Conservation (phyloP, 2,329 filamentous ascomycete species). For the Dothideomycetes sp. region DNA sequence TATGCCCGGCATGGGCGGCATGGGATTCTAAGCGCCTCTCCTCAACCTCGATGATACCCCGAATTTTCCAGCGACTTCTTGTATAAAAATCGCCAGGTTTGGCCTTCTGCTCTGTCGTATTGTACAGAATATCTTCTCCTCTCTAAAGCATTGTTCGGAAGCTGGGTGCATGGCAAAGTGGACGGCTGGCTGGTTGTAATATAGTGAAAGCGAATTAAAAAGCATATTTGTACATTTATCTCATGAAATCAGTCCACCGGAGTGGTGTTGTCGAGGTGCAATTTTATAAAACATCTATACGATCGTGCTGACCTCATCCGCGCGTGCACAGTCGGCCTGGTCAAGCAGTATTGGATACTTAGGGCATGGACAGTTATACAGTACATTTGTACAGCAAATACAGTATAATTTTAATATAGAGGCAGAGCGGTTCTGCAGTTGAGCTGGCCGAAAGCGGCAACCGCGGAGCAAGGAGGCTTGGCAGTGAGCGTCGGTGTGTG, state of each 20-base stretch:
- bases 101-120: slow-evolving; percentile 7
- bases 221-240: neutral
- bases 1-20: slow-evolving; percentile 54
- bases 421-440: too few relatives aligned
- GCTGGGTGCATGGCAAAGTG: neutral
- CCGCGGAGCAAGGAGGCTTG: too few relatives aligned
- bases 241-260: neutral
- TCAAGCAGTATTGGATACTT: too few relatives aligned
- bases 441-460: too few relatives aligned
- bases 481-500: too few relatives aligned
- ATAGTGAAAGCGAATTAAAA: neutral
- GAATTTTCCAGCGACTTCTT: slow-evolving; percentile 5
- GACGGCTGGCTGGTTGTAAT: neutral
- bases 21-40: slow-evolving; percentile 45
- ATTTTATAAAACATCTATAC: too few relatives aligned
- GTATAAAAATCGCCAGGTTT: slow-evolving; percentile 8
- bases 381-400: too few relatives aligned
- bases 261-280: too few relatives aligned
- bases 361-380: too few relatives aligned
- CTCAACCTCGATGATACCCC: slow-evolving; percentile 9
- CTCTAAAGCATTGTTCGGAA: neutral
- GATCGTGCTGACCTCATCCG: too few relatives aligned
- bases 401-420: too few relatives aligned
- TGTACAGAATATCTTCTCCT: slow-evolving; percentile 8
- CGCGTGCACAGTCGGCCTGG: too few relatives aligned